Percentiles rank a stretch among this genome's conserved stretches.
These are phyloP conservation scores for Falciphora oryzae DNA, from an alignment of 2,329 filamentous ascomycete genomes.

Conservation along the genomic window DNA sequence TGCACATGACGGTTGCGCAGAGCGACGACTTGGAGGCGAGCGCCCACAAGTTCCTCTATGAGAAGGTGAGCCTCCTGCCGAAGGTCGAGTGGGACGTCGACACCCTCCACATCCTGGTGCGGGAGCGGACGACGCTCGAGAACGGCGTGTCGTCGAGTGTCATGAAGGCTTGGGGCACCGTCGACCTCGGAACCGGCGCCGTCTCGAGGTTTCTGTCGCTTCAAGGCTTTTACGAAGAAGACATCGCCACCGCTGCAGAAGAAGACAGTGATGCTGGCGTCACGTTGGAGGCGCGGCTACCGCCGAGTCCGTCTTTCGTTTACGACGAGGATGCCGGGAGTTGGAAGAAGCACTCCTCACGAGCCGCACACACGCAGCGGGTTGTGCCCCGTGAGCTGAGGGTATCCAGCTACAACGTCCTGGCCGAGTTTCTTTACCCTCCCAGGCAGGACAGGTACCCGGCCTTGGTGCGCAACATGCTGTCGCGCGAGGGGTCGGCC, in stretches of 20 bases:
- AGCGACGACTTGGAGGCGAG: constrained; percentile 38
- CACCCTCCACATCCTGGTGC: constrained; percentile 46
- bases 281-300: constrained; percentile 9
- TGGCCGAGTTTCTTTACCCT: constrained; percentile 45
- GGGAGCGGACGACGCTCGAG: constrained; percentile 31
- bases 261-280: not conserved
- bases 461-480: constrained; percentile 36
- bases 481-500: constrained; percentile 34
- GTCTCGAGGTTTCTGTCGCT: constrained; percentile 20
- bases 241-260: not conserved
- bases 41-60: constrained; percentile 43
- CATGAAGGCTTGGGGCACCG: constrained; percentile 53
- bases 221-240: constrained; percentile 18
- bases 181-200: constrained; percentile 28
- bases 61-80: constrained; percentile 46
- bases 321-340: constrained; percentile 17
- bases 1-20: constrained; percentile 58
- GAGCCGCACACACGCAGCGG: not conserved
- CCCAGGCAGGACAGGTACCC: constrained; percentile 36
- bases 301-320: constrained; percentile 10
- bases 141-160: constrained; percentile 28
- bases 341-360: constrained; percentile 15
- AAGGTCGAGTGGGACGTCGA: constrained; percentile 40
- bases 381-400: constrained; percentile 18
- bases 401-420: constrained; percentile 47